Conservation (phyloP, 257 asterid genomes). For the Paulownia fortunei region DNA sequence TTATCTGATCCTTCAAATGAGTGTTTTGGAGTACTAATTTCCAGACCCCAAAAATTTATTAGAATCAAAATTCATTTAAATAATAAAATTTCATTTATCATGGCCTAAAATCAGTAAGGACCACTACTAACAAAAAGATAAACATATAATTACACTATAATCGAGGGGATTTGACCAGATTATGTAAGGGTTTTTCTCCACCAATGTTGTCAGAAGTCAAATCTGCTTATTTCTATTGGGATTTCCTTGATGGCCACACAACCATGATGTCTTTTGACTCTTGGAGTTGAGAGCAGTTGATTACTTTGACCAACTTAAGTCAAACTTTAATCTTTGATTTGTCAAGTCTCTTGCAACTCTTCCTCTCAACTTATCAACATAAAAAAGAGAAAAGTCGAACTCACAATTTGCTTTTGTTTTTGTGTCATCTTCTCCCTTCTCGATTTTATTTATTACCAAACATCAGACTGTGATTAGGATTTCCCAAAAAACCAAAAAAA, state of each 20-base stretch:
- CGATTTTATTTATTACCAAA: neutral
- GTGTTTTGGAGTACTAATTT: too few species aligned
- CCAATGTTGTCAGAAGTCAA: neutral
- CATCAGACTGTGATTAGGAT: too few species aligned
- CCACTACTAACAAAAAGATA: neutral
- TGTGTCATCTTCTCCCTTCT: too few species aligned
- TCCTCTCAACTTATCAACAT: neutral
- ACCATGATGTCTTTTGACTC: neutral
- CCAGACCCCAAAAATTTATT: too few species aligned
- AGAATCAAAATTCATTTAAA: too few species aligned
- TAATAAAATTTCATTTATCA: too few species aligned
- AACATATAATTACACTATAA: neutral
- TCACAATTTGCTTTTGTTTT: neutral
- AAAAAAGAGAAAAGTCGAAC: neutral
- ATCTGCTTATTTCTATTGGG: neutral
- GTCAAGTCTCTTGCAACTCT: neutral
- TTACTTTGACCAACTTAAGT: conserved; percentile 21
- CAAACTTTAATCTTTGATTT: conserved; percentile 4
- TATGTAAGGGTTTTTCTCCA: neutral
- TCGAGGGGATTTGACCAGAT: neutral
- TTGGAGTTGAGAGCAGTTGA: neutral
- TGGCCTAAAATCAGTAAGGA: too few species aligned
- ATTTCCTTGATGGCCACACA: neutral
- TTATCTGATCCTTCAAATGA: too few species aligned
- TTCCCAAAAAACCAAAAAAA: neutral